phyloP scores from a whole-genome alignment of 345 rosid species.

The Populus davidiana region DNA sequence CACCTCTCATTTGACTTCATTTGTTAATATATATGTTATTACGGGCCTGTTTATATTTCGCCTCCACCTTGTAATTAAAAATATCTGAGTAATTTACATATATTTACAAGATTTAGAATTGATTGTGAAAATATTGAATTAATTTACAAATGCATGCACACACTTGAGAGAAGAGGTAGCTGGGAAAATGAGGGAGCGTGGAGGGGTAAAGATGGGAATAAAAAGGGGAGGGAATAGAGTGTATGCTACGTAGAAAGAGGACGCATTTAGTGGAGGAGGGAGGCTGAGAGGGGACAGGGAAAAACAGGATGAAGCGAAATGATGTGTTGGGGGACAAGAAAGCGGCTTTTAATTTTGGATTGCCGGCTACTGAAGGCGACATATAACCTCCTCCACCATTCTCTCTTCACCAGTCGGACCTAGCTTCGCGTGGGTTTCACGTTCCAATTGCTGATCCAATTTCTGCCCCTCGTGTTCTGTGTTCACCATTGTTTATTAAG shows the following conservation, averaged over 20 bases:
- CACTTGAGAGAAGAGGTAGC: too few relatives aligned
- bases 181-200: too few relatives aligned
- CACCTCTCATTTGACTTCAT: too few relatives aligned
- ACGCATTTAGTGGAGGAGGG: not conserved
- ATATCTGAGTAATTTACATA: too few relatives aligned
- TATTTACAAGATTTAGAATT: too few relatives aligned
- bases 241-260: slow-evolving; percentile 13
- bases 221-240: not conserved
- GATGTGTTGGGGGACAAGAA: slow-evolving; percentile 49
- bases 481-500: not conserved
- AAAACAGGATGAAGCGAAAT: slow-evolving; percentile 38
- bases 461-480: not conserved
- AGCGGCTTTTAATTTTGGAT: slow-evolving; percentile 46
- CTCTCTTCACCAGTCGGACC: slow-evolving; percentile 6
- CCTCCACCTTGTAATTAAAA: too few relatives aligned
- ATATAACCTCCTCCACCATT: slow-evolving; percentile 21
- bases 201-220: not conserved
- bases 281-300: slow-evolving; percentile 34
- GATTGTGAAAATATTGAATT: too few relatives aligned
- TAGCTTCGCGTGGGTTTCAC: not conserved
- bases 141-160: too few relatives aligned
- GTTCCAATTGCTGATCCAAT: not conserved
- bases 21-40: too few relatives aligned
- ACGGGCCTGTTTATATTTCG: too few relatives aligned
- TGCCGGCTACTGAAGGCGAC: slow-evolving; percentile 47